Conservation (phyloP, 805 yeast genomes). For the Kodamaea lidongshanica region DNA sequence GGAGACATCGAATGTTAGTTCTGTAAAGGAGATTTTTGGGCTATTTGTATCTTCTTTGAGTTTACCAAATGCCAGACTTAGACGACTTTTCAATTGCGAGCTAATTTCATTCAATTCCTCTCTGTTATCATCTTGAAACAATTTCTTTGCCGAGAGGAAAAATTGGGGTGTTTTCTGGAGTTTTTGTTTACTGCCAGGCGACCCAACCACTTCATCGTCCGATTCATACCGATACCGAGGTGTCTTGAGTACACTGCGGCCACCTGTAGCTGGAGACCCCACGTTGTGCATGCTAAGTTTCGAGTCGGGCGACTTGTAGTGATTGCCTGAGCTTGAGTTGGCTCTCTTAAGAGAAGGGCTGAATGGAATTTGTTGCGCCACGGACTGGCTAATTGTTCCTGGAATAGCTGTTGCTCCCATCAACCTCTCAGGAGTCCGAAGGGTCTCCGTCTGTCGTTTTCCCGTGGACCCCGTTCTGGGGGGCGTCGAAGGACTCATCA, state of each 20-base stretch:
- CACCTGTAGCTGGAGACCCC: constrained; percentile 23
- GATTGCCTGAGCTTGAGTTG: constrained; percentile 16
- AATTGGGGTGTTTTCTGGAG: constrained; percentile 35
- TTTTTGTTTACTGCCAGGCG: constrained; percentile 13
- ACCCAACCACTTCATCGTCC: constrained; percentile 6
- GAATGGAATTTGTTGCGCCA: constrained; percentile 27
- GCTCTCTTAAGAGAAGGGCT: constrained; percentile 36
- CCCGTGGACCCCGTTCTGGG: too few relatives aligned
- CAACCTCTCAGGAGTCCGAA: neutral
- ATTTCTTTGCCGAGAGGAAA: constrained; percentile 34
- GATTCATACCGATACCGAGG: constrained; percentile 5
- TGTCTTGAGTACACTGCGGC: constrained; percentile 8
- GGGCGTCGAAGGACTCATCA: constrained; percentile 9
- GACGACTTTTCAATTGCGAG: constrained; percentile 29
- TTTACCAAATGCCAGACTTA: constrained; percentile 37
- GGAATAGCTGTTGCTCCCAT: constrained; percentile 1
- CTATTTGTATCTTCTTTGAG: constrained; percentile 22
- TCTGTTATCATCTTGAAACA: constrained; percentile 28
- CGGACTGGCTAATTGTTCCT: constrained; percentile 4
- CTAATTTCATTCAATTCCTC: constrained; percentile 37
- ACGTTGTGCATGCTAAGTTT: constrained; percentile 20
- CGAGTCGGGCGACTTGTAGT: constrained; percentile 30
- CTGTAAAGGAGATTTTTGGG: constrained; percentile 26
- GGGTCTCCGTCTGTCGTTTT: constrained; percentile 2
- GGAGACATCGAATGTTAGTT: constrained; percentile 17